Evolutionary conservation across 108 stramenopile species (phyloP).

Genomic region (Bacterosira constricta): DNA sequence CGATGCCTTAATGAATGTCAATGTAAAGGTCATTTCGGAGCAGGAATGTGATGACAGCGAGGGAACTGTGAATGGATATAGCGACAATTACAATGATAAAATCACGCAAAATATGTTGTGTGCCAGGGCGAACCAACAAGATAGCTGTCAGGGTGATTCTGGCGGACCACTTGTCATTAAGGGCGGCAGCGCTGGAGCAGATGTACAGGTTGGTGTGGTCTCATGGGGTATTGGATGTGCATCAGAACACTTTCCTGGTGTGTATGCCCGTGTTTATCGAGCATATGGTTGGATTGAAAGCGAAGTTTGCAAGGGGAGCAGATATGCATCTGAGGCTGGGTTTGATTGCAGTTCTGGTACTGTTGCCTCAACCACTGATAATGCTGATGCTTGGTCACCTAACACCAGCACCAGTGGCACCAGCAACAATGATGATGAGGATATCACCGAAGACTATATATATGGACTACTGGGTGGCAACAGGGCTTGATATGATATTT

Average conservation of each 20-base stretch:
- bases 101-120: constrained; percentile 44
- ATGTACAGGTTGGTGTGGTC: constrained; percentile 46
- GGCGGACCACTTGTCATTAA: constrained; percentile 48
- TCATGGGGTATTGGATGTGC: constrained; percentile 42
- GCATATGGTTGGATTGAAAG: constrained; percentile 37
- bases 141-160: constrained; percentile 40
- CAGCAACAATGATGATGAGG: too few species aligned
- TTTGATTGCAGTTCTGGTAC: constrained; percentile 14
- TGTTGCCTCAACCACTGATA: too few species aligned
- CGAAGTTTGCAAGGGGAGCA: constrained; percentile 20
- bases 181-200: constrained; percentile 9
- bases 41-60: constrained; percentile 43
- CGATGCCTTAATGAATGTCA: constrained; percentile 11
- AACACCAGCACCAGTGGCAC: too few species aligned
- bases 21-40: constrained; percentile 29
- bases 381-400: too few species aligned
- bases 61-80: constrained; percentile 5
- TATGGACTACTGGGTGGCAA: too few species aligned
- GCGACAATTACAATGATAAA: constrained; percentile 3
- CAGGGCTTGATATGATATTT: too few species aligned
- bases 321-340: constrained; percentile 4
- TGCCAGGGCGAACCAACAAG: constrained; percentile 12
- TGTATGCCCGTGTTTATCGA: constrained; percentile 38
- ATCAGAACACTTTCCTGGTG: constrained; percentile 37
- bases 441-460: too few species aligned